Base-by-base conservation (phyloP, 495 filamentous ascomycete species). In the Aspergillus incahuasiensis region DNA sequence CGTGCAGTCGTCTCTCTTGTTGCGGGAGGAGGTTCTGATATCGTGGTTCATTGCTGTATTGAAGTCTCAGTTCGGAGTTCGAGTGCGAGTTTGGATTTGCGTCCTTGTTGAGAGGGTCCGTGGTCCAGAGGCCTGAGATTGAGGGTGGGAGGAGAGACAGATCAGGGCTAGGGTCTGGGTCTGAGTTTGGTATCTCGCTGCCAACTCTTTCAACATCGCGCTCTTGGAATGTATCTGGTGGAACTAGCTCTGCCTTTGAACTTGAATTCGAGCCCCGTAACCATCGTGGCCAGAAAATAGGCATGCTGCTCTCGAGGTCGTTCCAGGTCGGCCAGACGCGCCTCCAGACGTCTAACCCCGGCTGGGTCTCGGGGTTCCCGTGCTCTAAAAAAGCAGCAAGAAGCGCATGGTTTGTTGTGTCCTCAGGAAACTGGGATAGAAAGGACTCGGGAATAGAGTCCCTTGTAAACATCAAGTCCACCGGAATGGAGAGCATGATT, bases 361-460 rank as follows among this genome's bases (percentile, higher is more conserved):
- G 41, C 7, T 35, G 64, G 54, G 3, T 54, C 22, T n/a, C 6
- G 59, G 39, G 54, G 32, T 65, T 58, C 18, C 62, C 64, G 22
- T 84, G 73, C 19, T 82, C 74, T 6, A 92, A 71, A 57, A 81
- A 83, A 0, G 82, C 78, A 7, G 88, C 85, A 5, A 89, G 73
- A 16, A 86, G 72, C 2, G 81, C 85, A 55, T 91, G 86, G 35
- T 85, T 75, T 5, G 78, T 79, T 50, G 82, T 78, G 50, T 68
- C 70, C n/a, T 70, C 60, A 5, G 79, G 64, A 46, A 79, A 73
- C 20, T 64, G 34, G 15, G 75, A 70, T 3, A 66, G 43, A 39
- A 70, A 67, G 38, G 55, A 57, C 20, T 32, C n/a, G 0, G 83
- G 83, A 21, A 88, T 74, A 12, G 76, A 81, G 54, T 84, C 73